Evolutionary conservation across 148 eudicot genomes (phyloP).

Genomic region (Amaranthus cruentus): DNA sequence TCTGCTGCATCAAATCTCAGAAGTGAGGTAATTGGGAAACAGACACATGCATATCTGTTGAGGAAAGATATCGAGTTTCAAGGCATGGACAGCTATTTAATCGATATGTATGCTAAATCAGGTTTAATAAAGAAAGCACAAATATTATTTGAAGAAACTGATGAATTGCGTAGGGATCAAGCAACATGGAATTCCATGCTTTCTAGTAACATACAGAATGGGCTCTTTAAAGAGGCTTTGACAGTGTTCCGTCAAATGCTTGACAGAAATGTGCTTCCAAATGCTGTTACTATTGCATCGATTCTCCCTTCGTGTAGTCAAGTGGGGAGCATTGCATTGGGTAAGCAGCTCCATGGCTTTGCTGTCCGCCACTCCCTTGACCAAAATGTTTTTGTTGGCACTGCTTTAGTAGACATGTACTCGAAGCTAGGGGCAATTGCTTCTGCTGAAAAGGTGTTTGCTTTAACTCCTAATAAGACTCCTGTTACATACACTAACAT

Average conservation of each 20-base stretch:
- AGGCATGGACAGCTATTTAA: slow-evolving; percentile 81
- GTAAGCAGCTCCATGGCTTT: slow-evolving; percentile 71
- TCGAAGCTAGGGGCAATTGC: slow-evolving; percentile 66
- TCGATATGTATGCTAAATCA: slow-evolving; percentile 82
- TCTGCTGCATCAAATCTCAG: slow-evolving; percentile 89
- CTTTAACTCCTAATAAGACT: slow-evolving; percentile 38
- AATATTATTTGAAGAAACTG: slow-evolving; percentile 39
- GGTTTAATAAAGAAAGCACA: slow-evolving; percentile 49
- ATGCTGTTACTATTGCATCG: slow-evolving; percentile 78
- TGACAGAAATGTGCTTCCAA: slow-evolving; percentile 47
- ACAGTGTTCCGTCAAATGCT: slow-evolving; percentile 58
- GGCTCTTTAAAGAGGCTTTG: slow-evolving; percentile 50
- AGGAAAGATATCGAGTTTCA: slow-evolving; percentile 59
- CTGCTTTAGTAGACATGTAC: slow-evolving; percentile 83
- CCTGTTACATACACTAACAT: slow-evolving; percentile 78
- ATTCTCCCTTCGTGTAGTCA: slow-evolving; percentile 73
- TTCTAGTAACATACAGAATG: slow-evolving; percentile 64
- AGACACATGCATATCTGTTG: slow-evolving; percentile 72
- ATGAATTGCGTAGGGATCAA: slow-evolving; percentile 45
- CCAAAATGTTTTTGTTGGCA: slow-evolving; percentile 65
- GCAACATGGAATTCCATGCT: slow-evolving; percentile 92
- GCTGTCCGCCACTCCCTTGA: slow-evolving; percentile 55
- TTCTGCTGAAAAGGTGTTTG: slow-evolving; percentile 64
- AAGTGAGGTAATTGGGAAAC: slow-evolving; percentile 58
- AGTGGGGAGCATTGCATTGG: slow-evolving; percentile 49